Evolutionary conservation across 1,284 basidiomycete genomes (phyloP), one percentile per base, ranked within the genome.

Genomic region (Ceratobasidium sp.): DNA sequence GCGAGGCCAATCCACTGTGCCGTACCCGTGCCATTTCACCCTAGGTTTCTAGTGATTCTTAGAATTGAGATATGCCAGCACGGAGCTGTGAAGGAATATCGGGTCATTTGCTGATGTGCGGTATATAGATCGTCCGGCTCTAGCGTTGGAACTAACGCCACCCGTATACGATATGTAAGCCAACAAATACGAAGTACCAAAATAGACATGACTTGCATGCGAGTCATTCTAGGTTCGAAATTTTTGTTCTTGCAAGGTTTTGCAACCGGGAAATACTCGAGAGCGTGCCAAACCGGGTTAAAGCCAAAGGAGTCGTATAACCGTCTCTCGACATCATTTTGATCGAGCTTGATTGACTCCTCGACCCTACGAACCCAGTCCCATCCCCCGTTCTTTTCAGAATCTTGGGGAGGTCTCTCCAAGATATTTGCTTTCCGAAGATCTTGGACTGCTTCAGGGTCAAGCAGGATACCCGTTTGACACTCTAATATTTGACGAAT

Each of bases 381-480:
- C 43, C 3, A 32, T 1, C 26, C 3, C 9, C 3, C 23, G 23
- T 16, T 18, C 8, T 18, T 14, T n/a, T 36, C 34, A 18, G 14
- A n/a, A 34, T 21, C 16, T 26, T 5, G 69, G 61, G 3, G 72
- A 70, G 30, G 32, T 26, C n/a, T 30, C 14, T 45, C 59, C 4
- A 61, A 21, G 6, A 61, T 36, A 10, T 32, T 18, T 6, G 14
- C 10, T 0, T 46, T n/a, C 3, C 61, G 10, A 48, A 39, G 52
- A n/a, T 16, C 30, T 10, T 65, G 9, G 23, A 72, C 18, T 8
- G 61, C 52, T 16, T 12, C 14, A 10, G 39, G 5, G 34, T 72
- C 58, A 26, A 72, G 71, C 10, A 74, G 2, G 34, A 74, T 69
- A 2, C 74, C 74, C 1, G 72, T 34, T 3, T 70, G 34, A 8